Conservation (phyloP, 2,329 filamentous ascomycete genomes). For the Sporothrix mexicana region DNA sequence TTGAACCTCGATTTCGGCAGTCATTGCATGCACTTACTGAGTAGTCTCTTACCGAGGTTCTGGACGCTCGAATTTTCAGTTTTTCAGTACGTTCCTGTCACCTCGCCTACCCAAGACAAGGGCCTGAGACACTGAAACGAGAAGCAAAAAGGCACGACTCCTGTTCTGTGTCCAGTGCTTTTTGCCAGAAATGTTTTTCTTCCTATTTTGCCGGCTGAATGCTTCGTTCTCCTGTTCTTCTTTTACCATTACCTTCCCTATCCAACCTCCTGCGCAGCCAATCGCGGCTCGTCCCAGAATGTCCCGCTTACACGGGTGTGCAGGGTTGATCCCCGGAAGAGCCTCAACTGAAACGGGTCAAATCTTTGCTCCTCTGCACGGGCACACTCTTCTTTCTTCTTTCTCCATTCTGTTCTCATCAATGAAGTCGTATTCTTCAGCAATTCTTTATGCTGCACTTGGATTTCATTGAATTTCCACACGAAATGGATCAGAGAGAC, state of each 20-base stretch:
- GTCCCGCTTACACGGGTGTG: slow-evolving; percentile 4
- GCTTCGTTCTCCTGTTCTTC: neutral
- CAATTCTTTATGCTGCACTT: neutral
- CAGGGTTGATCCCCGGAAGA: slow-evolving; percentile 4
- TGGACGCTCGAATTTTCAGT: neutral
- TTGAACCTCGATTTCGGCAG: neutral
- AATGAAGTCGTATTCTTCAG: neutral
- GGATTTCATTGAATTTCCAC: neutral
- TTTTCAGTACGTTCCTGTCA: neutral
- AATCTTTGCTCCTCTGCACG: slow-evolving; percentile 11
- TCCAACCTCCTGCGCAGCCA: neutral
- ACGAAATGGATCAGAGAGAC: neutral
- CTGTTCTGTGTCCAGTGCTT: neutral
- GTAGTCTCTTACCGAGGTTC: too few relatives aligned
- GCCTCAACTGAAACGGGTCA: slow-evolving; percentile 26
- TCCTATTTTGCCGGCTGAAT: neutral
- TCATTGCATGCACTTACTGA: too few relatives aligned
- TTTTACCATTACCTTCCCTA: neutral
- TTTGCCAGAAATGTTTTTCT: neutral
- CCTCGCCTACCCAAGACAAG: neutral
- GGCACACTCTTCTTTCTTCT: slow-evolving; percentile 12
- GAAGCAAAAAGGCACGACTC: neutral
- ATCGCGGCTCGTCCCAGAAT: neutral
- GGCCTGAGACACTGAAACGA: neutral
- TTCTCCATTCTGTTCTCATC: neutral